A percentile compares a stretch with the other conserved stretches of the same genome.
phyloP scores from a whole-genome alignment of 768 basidiomycete genomes.

The Boletus rex-veris region DNA sequence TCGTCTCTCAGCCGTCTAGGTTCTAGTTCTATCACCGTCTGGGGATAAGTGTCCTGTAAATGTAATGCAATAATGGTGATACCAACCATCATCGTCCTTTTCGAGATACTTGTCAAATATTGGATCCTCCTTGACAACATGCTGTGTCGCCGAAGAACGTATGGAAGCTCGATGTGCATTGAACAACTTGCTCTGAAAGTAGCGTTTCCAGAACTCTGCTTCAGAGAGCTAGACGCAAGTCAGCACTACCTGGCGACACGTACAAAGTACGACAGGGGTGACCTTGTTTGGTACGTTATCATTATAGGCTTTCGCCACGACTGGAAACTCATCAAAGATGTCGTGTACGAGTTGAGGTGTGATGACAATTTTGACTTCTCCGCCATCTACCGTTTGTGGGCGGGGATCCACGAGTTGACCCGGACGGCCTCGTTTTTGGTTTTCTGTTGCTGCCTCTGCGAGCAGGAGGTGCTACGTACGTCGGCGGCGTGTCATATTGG shows the following conservation, averaged over 20 bases:
- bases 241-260: not conserved
- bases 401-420: constrained; percentile 87
- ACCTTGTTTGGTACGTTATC: constrained; percentile 91
- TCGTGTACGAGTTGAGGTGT: constrained; percentile 92
- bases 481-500: not conserved
- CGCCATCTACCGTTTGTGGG: constrained; percentile 77
- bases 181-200: constrained; percentile 95
- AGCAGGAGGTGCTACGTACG: constrained; percentile 62
- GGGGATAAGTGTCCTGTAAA: not conserved
- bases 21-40: constrained; percentile 55
- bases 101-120: constrained; percentile 98
- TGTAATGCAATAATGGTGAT: not conserved
- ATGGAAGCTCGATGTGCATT: constrained; percentile 93
- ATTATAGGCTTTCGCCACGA: constrained; percentile 86
- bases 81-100: constrained; percentile 87
- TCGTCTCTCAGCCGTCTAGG: constrained; percentile 68
- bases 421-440: constrained; percentile 74
- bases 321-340: constrained; percentile 97
- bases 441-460: constrained; percentile 70
- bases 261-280: constrained; percentile 10
- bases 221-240: constrained; percentile 64
- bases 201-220: constrained; percentile 93
- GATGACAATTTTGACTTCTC: constrained; percentile 85
- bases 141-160: constrained; percentile 77
- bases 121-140: constrained; percentile 84